These are phyloP conservation scores for Allium cepa DNA, from an alignment of 106 monocot species.

Conservation along the genomic window DNA sequence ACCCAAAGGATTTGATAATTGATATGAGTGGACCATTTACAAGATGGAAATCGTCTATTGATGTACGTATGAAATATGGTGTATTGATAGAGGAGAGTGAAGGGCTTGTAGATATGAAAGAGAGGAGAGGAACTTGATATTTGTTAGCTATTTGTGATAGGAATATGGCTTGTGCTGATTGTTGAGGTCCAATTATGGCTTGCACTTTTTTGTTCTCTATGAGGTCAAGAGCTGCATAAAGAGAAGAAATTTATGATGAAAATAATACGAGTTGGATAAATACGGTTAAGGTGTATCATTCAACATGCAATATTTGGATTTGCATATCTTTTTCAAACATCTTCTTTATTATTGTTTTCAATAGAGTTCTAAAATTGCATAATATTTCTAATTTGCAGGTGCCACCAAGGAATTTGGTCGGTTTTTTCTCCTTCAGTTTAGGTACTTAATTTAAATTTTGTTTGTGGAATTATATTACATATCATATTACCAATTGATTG, in stretches of 20 bases:
- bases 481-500: too few species aligned
- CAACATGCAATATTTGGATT: too few species aligned
- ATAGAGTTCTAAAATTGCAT: too few species aligned
- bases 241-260: not conserved
- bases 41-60: conserved; percentile 37
- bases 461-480: too few species aligned
- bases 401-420: too few species aligned
- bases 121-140: conserved; percentile 31
- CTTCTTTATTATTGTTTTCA: too few species aligned
- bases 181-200: conserved; percentile 46
- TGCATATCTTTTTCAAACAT: too few species aligned
- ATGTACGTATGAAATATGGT: conserved; percentile 37
- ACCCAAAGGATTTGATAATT: conserved; percentile 29
- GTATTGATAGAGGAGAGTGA: conserved; percentile 10
- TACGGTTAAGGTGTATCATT: too few species aligned
- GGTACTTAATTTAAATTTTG: too few species aligned
- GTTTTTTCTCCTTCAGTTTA: too few species aligned
- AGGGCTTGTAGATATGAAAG: conserved; percentile 34
- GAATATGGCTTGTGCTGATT: conserved; percentile 27
- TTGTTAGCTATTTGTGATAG: conserved; percentile 26
- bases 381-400: too few species aligned
- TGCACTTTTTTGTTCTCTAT: conserved; percentile 12
- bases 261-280: too few species aligned
- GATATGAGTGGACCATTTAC: conserved; percentile 19
- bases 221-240: conserved; percentile 21